These are phyloP conservation scores for Medicago ruthenica DNA, from an alignment of 306 rosid species.

Conservation along the genomic window DNA sequence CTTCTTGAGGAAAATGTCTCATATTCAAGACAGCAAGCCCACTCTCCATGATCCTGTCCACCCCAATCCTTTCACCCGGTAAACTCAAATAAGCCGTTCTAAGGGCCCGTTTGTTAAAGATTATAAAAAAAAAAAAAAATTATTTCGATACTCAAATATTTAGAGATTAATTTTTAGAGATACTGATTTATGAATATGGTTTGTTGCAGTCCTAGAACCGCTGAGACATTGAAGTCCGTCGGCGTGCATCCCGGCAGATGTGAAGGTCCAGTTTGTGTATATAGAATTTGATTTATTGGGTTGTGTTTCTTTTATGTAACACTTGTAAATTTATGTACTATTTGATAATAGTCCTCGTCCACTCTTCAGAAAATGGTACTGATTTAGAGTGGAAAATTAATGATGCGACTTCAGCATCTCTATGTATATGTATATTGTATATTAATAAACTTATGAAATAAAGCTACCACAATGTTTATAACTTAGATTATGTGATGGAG, in stretches of 20 bases:
- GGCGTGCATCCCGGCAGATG: conserved; percentile 42
- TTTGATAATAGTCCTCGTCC: conserved; percentile 25
- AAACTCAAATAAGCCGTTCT: too few relatives aligned
- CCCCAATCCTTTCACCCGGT: conserved; percentile 52
- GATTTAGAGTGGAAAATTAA: conserved; percentile 16
- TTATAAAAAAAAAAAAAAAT: too few relatives aligned
- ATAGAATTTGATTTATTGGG: not conserved
- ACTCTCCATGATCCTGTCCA: conserved; percentile 37
- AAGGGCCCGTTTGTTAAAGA: too few relatives aligned
- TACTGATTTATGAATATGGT: not conserved
- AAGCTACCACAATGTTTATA: conserved; percentile 22
- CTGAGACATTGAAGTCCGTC: conserved; percentile 48
- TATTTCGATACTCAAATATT: too few relatives aligned
- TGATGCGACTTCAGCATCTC: conserved; percentile 6
- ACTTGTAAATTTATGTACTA: conserved; percentile 37
- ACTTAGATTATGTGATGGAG: too few relatives aligned
- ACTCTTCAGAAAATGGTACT: conserved; percentile 1
- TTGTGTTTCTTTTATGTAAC: not conserved
- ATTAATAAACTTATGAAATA: conserved; percentile 18
- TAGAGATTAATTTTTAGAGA: too few relatives aligned
- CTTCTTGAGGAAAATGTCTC: conserved; percentile 41
- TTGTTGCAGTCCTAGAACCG: conserved; percentile 43
- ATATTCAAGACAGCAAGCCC: conserved; percentile 30
- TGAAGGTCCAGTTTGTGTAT: conserved; percentile 18
- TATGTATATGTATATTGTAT: conserved; percentile 19